Evolutionary conservation across 306 rosid genomes (phyloP).

Genomic region (Lathyrus oleraceus): DNA sequence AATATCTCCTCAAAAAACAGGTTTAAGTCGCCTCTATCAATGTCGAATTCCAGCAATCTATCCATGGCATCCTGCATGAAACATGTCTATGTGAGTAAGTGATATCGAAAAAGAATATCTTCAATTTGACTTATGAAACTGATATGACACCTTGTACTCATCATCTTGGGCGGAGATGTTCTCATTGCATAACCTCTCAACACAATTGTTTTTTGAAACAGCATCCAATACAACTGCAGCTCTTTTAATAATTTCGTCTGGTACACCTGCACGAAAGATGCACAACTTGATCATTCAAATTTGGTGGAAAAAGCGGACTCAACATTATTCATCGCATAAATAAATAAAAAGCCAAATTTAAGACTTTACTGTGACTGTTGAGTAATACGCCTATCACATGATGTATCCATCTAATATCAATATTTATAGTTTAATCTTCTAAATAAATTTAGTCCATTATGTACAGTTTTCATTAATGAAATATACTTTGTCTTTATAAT

Average conservation of each 20-base stretch:
- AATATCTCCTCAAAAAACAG: constrained; percentile 66
- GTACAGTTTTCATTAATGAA: not conserved
- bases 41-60: constrained; percentile 72
- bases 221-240: constrained; percentile 79
- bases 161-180: constrained; percentile 62
- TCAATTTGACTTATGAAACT: constrained; percentile 30
- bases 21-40: constrained; percentile 57
- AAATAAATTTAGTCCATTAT: not conserved
- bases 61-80: constrained; percentile 67
- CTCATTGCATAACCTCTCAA: constrained; percentile 64
- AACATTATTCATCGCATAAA: not conserved
- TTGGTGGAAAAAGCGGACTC: not conserved
- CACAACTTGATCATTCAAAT: constrained; percentile 6
- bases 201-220: constrained; percentile 48
- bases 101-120: constrained; percentile 31
- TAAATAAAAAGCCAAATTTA: not conserved
- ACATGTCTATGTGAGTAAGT: constrained; percentile 16
- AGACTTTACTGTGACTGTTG: not conserved
- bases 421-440: constrained; percentile 12
- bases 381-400: constrained; percentile 1
- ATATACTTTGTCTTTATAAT: not conserved
- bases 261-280: constrained; percentile 59
- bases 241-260: constrained; percentile 70
- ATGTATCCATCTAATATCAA: not conserved
- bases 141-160: constrained; percentile 61